Conservation (phyloP, 208 protist species). For the Strigomonas oncopelti region DNA sequence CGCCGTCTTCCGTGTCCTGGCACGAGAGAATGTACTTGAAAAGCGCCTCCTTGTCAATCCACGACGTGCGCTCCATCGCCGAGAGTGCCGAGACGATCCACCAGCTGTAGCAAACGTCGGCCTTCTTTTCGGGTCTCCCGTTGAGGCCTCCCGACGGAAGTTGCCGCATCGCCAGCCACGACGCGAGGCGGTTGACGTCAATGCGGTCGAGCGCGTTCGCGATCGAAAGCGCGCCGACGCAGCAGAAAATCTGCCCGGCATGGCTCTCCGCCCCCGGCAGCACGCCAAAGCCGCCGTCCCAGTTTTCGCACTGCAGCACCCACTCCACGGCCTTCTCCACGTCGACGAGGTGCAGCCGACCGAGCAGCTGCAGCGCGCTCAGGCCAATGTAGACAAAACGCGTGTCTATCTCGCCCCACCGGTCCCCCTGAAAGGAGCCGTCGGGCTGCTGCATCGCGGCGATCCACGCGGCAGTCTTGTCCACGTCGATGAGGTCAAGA, state of each 20-base stretch:
- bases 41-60: conserved; percentile 94
- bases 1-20: conserved; percentile 95
- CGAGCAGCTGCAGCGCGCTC: conserved; percentile 92
- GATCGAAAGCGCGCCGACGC: conserved; percentile 95
- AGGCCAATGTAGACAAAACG: conserved; percentile 98
- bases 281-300: conserved; percentile 98
- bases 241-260: conserved; percentile 98
- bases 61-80: conserved; percentile 90
- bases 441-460: conserved; percentile 93
- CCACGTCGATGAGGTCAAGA: conserved; percentile 62
- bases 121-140: conserved; percentile 98
- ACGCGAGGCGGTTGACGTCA: conserved; percentile 90
- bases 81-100: conserved; percentile 97
- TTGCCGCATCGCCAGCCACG: conserved; percentile 99
- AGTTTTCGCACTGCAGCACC: conserved; percentile 96
- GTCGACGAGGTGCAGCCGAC: conserved; percentile 72
- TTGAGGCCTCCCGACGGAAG: conserved; percentile 97
- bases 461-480: conserved; percentile 67
- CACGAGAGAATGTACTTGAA: conserved; percentile 94
- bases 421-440: conserved; percentile 98
- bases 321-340: conserved; percentile 85
- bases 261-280: conserved; percentile 95
- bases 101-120: conserved; percentile 99
- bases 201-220: conserved; percentile 84
- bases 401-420: conserved; percentile 99